These are phyloP conservation scores for Leishmania aethiopica DNA, from an alignment of 208 protist genomes.

Conservation along the genomic window DNA sequence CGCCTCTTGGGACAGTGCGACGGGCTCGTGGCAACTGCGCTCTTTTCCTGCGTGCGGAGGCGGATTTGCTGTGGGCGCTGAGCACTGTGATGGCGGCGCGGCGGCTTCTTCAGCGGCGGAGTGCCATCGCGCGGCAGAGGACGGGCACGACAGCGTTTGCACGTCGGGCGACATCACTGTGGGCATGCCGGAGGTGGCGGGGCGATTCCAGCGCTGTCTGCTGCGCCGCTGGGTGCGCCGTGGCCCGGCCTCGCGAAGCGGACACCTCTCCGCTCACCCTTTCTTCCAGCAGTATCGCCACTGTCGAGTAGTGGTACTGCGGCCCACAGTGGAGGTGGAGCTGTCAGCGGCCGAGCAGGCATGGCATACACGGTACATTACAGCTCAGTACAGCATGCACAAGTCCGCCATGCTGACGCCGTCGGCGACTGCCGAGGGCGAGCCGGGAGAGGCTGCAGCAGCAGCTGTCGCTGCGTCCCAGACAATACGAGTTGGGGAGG, in stretches of 20 bases:
- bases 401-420: neutral
- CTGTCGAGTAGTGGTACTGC: constrained; percentile 58
- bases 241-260: constrained; percentile 30
- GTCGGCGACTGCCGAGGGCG: neutral
- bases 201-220: constrained; percentile 76
- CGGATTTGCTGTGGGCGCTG: neutral
- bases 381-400: constrained; percentile 7
- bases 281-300: constrained; percentile 46
- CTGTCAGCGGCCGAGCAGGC: constrained; percentile 41
- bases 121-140: neutral
- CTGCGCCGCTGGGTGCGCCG: constrained; percentile 38
- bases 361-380: constrained; percentile 41
- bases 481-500: neutral
- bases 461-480: neutral
- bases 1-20: constrained; percentile 9
- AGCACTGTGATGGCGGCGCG: neutral
- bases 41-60: neutral
- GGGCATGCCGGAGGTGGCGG: constrained; percentile 57
- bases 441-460: neutral
- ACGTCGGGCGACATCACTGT: constrained; percentile 11
- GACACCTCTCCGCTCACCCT: constrained; percentile 40
- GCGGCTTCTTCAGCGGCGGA: neutral
- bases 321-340: constrained; percentile 45
- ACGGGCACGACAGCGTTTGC: neutral
- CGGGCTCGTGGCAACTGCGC: constrained; percentile 17